These are phyloP conservation scores for Citrus sinensis DNA, from an alignment of 345 rosid species.

Conservation along the genomic window DNA sequence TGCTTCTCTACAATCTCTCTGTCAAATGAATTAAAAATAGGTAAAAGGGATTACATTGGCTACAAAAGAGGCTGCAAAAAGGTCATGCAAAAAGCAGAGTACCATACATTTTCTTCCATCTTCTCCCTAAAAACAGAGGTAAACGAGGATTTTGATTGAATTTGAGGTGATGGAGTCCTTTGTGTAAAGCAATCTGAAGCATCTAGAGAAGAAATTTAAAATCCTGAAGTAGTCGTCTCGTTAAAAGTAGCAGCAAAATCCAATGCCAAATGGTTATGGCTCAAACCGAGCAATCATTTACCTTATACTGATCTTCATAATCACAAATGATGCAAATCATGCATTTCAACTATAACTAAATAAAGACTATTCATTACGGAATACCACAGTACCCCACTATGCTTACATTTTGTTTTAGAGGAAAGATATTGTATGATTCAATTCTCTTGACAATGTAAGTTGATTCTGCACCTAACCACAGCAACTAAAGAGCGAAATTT, in stretches of 20 bases:
- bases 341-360: neutral
- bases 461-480: neutral
- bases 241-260: neutral
- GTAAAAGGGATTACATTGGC: constrained; percentile 3
- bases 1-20: constrained; percentile 36
- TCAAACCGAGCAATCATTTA: neutral
- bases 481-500: neutral
- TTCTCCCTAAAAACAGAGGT: constrained; percentile 32
- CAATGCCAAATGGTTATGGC: neutral
- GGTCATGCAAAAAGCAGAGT: constrained; percentile 8
- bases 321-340: neutral
- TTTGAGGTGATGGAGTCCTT: constrained; percentile 29
- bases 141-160: constrained; percentile 40
- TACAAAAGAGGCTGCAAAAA: constrained; percentile 11
- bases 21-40: constrained; percentile 26
- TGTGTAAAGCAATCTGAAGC: constrained; percentile 35
- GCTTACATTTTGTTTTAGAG: neutral
- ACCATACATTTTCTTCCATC: constrained; percentile 58
- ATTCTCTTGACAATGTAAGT: neutral
- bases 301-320: neutral
- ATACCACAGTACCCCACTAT: neutral
- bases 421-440: neutral
- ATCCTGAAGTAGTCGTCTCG: constrained; percentile 10
- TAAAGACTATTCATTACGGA: neutral
- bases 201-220: constrained; percentile 32